Evolutionary conservation across 441 rosid genomes (phyloP).

Genomic region (Biscutella laevigata): DNA sequence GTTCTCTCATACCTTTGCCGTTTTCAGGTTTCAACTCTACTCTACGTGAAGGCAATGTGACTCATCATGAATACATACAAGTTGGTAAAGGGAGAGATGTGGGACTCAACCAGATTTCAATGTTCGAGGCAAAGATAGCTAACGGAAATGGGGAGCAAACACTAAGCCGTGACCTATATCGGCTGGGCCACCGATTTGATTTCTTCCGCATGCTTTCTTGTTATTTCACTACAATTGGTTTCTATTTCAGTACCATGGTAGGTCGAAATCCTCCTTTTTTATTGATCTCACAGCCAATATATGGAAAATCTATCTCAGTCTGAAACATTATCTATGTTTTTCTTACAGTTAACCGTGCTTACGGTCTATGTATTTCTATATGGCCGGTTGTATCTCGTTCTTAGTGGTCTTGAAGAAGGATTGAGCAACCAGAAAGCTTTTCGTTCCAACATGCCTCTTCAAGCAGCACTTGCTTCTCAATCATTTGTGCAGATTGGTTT

Average conservation of each 20-base stretch:
- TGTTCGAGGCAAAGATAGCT: slow-evolving; percentile 99
- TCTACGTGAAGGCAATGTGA: slow-evolving; percentile 96
- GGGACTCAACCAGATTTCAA: slow-evolving; percentile 95
- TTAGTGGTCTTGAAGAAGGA: slow-evolving; percentile 92
- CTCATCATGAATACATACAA: slow-evolving; percentile 99
- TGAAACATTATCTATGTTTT: slow-evolving; percentile 18
- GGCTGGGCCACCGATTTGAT: slow-evolving; percentile 99
- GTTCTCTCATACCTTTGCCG: not conserved
- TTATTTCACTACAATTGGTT: slow-evolving; percentile 95
- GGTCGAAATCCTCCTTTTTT: not conserved
- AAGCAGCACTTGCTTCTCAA: slow-evolving; percentile 98
- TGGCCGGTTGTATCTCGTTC: slow-evolving; percentile 97
- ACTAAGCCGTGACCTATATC: slow-evolving; percentile 83
- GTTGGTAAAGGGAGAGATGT: slow-evolving; percentile 99
- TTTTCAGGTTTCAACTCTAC: slow-evolving; percentile 89
- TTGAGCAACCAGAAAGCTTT: slow-evolving; percentile 61
- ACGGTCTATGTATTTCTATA: slow-evolving; percentile 95
- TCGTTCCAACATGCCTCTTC: slow-evolving; percentile 87
- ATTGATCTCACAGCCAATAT: not conserved
- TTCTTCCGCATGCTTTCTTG: slow-evolving; percentile 96
- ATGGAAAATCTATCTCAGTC: no score
- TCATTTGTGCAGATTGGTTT: slow-evolving; percentile 95
- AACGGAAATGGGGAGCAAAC: slow-evolving; percentile 99
- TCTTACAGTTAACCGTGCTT: slow-evolving; percentile 91
- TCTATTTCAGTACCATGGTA: slow-evolving; percentile 93